Evolutionary conservation across 306 rosid genomes (phyloP).

Genomic region (Ceratonia siliqua): DNA sequence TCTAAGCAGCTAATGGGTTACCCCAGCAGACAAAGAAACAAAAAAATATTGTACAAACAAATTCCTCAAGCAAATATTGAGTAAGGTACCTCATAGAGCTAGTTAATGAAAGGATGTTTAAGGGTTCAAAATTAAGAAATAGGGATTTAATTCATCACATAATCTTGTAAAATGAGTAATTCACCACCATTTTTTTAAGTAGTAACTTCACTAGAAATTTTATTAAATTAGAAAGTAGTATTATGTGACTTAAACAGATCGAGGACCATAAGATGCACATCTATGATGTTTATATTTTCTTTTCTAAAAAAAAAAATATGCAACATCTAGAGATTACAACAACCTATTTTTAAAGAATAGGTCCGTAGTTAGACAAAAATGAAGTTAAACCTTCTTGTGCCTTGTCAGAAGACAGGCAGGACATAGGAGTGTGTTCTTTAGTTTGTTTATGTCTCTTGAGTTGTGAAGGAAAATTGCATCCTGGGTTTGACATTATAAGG

Average conservation of each 20-base stretch:
- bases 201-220: neutral
- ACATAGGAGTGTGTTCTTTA: neutral
- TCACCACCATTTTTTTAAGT: neutral
- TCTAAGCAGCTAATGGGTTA: no score
- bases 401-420: neutral
- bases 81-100: no score
- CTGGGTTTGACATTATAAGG: neutral
- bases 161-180: neutral
- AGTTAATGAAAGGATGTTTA: no score
- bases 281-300: neutral
- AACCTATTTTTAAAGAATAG: neutral
- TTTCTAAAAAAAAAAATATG: neutral
- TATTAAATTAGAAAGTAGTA: neutral
- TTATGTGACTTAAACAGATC: no score
- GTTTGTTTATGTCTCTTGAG: neutral
- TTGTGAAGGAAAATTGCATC: neutral
- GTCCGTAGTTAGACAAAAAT: neutral
- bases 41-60: neutral
- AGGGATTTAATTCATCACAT: neutral
- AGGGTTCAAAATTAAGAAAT: no score
- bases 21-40: neutral
- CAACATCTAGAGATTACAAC: neutral
- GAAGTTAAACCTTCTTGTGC: neutral
- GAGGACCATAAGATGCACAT: neutral
- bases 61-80: neutral